Percentiles rank a stretch among this genome's conserved stretches.
Conservation (phyloP, 495 filamentous ascomycete species). For the Talaromyces wortmannii region DNA sequence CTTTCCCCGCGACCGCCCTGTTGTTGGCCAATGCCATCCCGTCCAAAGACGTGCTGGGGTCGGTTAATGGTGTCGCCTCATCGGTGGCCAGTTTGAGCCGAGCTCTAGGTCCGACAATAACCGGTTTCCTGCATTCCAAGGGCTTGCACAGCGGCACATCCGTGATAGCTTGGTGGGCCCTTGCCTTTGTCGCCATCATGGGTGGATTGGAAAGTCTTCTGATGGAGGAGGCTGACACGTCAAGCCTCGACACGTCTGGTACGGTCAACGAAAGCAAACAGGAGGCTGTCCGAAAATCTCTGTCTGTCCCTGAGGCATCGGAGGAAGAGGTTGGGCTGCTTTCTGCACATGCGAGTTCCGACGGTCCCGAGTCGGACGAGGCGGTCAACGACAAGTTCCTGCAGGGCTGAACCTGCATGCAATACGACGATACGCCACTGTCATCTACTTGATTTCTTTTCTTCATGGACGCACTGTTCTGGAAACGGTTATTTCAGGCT, state of each 20-base stretch:
- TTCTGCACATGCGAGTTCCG: background rate
- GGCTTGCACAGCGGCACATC: slow-evolving; percentile 75
- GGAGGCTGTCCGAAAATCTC: background rate
- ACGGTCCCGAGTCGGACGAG: background rate
- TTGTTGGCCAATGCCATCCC: slow-evolving; percentile 80
- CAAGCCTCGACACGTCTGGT: background rate
- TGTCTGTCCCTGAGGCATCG: background rate
- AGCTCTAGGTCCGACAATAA: slow-evolving; percentile 81
- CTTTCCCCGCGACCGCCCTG: slow-evolving; percentile 81
- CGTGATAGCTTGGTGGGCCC: slow-evolving; percentile 89
- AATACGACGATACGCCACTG: background rate
- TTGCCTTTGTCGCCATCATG: slow-evolving; percentile 63
- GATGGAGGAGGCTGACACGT: slow-evolving; percentile 35
- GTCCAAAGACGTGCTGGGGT: slow-evolving; percentile 70
- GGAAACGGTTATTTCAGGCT: background rate
- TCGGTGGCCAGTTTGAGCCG: slow-evolving; percentile 83
- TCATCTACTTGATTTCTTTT: background rate
- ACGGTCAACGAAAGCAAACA: background rate
- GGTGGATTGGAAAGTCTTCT: slow-evolving; percentile 57
- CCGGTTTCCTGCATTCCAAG: slow-evolving; percentile 74
- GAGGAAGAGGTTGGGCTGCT: background rate
- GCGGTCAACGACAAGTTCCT: background rate
- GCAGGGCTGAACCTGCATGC: too few relatives aligned
- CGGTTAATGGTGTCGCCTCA: slow-evolving; percentile 88
- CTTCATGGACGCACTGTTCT: background rate